Evolutionary conservation across 192 early-diverging fungal genomes (phyloP).

Genomic region (Backusella luteola): DNA sequence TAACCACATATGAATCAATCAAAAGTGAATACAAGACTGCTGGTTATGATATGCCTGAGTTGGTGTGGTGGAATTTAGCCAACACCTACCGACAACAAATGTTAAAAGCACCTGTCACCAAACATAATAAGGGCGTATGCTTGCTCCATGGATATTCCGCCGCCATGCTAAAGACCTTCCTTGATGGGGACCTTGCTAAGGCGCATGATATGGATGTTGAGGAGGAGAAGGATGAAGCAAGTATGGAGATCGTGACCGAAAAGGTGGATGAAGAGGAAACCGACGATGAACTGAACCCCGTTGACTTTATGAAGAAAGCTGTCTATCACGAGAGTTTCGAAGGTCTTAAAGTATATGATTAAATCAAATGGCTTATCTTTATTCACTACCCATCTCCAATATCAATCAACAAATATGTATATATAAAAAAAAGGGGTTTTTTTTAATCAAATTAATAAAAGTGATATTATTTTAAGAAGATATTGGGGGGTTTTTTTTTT

Average conservation of each 20-base stretch:
- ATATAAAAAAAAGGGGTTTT: too few relatives aligned
- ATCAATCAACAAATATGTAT: too few relatives aligned
- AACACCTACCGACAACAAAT: not conserved
- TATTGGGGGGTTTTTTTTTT: too few relatives aligned
- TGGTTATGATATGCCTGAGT: slow-evolving; percentile 48
- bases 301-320: slow-evolving; percentile 29
- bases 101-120: slow-evolving; percentile 33
- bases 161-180: slow-evolving; percentile 44
- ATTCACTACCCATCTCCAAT: too few relatives aligned
- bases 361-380: not conserved
- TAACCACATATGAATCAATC: slow-evolving; percentile 39
- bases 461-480: too few relatives aligned
- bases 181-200: slow-evolving; percentile 27
- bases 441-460: too few relatives aligned
- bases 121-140: slow-evolving; percentile 31
- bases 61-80: slow-evolving; percentile 51
- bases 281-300: not conserved
- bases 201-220: not conserved
- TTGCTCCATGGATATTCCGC: slow-evolving; percentile 46
- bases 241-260: not conserved
- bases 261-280: not conserved
- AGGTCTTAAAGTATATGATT: slow-evolving; percentile 9
- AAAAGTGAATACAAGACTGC: slow-evolving; percentile 31
- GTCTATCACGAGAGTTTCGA: slow-evolving; percentile 2
- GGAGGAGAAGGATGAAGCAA: not conserved